Percentiles rank a stretch among this genome's conserved stretches.
phyloP scores from a whole-genome alignment of 306 rosid species.

The Mimosa bimucronata region DNA sequence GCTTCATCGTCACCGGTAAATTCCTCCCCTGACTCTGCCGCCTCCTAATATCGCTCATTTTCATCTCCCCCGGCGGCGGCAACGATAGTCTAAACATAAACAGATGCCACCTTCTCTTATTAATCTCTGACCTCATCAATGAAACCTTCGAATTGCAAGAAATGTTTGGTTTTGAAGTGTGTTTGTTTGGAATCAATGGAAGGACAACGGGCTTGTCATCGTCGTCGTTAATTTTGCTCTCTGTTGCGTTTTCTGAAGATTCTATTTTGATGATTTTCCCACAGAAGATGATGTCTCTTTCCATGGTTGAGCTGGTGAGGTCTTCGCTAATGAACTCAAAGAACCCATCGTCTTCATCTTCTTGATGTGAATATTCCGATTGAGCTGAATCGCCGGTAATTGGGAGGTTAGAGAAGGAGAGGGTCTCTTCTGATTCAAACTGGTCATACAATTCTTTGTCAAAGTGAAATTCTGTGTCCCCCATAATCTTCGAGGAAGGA shows the following conservation, averaged over 20 bases:
- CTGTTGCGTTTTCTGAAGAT: background rate
- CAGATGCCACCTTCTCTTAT: conserved; percentile 68
- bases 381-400: conserved; percentile 46
- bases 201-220: background rate
- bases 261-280: conserved; percentile 74
- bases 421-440: conserved; percentile 63
- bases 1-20: conserved; percentile 36
- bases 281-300: conserved; percentile 64
- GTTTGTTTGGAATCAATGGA: conserved; percentile 28
- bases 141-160: conserved; percentile 40
- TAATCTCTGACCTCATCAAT: conserved; percentile 41
- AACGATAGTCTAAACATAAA: conserved; percentile 69
- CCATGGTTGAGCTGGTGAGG: conserved; percentile 36
- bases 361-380: conserved; percentile 48
- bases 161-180: background rate
- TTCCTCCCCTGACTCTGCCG: conserved; percentile 55
- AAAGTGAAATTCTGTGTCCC: conserved; percentile 33
- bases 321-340: conserved; percentile 80
- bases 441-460: conserved; percentile 37
- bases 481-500: conserved; percentile 34
- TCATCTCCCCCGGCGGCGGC: conserved; percentile 62
- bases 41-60: conserved; percentile 58
- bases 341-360: conserved; percentile 46
- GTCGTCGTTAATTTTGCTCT: background rate
- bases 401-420: conserved; percentile 81